Conservation (phyloP, 768 basidiomycete species). For the Zangia roseola region DNA sequence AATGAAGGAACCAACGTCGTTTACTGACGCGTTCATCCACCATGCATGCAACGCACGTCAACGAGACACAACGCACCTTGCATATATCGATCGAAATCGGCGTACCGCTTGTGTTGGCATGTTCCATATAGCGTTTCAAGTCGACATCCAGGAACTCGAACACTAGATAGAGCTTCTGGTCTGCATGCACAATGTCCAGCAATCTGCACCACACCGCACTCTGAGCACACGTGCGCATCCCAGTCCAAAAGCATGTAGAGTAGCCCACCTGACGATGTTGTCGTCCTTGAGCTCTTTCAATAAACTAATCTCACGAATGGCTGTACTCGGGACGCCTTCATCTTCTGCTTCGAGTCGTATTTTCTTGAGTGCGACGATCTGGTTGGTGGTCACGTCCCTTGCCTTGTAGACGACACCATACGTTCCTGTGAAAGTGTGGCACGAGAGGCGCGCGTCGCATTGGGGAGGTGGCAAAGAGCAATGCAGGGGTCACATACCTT, state of each 20-base stretch:
- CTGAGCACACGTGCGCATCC: slow-evolving; percentile 7
- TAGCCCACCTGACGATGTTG: slow-evolving; percentile 81
- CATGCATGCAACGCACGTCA: not conserved
- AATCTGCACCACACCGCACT: slow-evolving; percentile 49
- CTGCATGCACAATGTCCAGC: slow-evolving; percentile 94
- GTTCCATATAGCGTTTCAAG: slow-evolving; percentile 95
- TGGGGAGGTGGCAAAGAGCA: not conserved
- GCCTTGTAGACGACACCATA: slow-evolving; percentile 99
- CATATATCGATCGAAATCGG: slow-evolving; percentile 73
- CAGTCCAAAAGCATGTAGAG: not conserved
- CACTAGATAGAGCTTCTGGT: slow-evolving; percentile 96
- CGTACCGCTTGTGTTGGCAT: slow-evolving; percentile 65
- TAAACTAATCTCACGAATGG: slow-evolving; percentile 96
- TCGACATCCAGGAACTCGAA: slow-evolving; percentile 98
- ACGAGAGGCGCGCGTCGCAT: not conserved
- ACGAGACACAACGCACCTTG: slow-evolving; percentile 60
- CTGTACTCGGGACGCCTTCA: slow-evolving; percentile 97
- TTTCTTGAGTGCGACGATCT: slow-evolving; percentile 97
- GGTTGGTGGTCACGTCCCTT: slow-evolving; percentile 70
- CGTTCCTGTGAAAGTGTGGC: slow-evolving; percentile 59
- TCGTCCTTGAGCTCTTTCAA: slow-evolving; percentile 96
- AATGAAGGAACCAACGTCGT: not conserved
- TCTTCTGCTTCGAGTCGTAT: slow-evolving; percentile 98
- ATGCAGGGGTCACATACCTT: slow-evolving; percentile 32
- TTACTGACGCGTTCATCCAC: slow-evolving; percentile 27